Evolutionary conservation across 768 basidiomycete species (phyloP).

Genomic region (Suillus brevipes): DNA sequence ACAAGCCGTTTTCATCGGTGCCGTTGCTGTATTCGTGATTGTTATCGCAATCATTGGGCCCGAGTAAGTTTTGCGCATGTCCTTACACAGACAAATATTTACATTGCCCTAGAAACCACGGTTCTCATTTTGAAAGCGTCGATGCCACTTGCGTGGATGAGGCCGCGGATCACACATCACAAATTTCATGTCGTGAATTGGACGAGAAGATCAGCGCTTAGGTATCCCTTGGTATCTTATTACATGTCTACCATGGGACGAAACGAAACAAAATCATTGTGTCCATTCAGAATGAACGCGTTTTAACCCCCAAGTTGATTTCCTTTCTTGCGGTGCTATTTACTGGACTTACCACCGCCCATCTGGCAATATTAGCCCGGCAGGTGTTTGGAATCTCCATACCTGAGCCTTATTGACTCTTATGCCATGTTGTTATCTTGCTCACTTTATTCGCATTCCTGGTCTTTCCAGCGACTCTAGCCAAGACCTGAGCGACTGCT

Average conservation of each 20-base stretch:
- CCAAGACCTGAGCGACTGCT: constrained; percentile 60
- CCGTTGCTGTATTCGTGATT: constrained; percentile 70
- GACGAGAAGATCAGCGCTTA: not conserved
- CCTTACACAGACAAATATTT: not conserved
- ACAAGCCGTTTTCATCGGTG: constrained; percentile 7
- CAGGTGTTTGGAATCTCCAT: not conserved
- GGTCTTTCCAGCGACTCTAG: constrained; percentile 51
- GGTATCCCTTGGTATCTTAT: not conserved
- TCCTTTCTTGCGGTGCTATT: not conserved
- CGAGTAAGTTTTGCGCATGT: constrained; percentile 47
- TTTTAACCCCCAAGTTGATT: not conserved
- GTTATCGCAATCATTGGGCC: constrained; percentile 78
- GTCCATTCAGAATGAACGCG: not conserved
- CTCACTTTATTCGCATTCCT: constrained; percentile 45
- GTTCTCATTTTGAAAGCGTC: constrained; percentile 80
- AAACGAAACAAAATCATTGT: not conserved
- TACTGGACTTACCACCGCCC: not conserved
- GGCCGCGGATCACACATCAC: constrained; percentile 31
- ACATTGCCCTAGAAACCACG: constrained; percentile 52
- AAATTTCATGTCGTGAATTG: not conserved
- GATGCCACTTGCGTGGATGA: constrained; percentile 73
- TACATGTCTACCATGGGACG: not conserved
- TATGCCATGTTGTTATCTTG: not conserved
- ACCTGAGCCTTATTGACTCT: not conserved
- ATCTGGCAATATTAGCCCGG: not conserved